phyloP scores from a whole-genome alignment of 179 eudicot genomes.

The Silene noctiflora region DNA sequence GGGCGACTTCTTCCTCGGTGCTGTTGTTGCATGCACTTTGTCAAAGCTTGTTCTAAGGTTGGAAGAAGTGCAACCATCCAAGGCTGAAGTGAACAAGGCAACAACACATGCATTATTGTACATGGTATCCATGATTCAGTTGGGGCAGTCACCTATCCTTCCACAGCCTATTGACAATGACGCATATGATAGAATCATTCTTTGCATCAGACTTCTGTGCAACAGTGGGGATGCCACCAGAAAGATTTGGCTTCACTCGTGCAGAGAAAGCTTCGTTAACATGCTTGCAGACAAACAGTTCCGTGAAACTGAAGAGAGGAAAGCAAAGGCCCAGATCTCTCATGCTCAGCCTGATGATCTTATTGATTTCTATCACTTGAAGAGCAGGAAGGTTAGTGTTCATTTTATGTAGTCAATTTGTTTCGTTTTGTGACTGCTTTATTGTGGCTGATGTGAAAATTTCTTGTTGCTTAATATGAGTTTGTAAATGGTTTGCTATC shows the following conservation, averaged over 20 bases:
- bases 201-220: constrained; percentile 79
- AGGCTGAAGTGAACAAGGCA: constrained; percentile 67
- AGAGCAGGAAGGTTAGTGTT: constrained; percentile 80
- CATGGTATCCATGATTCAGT: constrained; percentile 69
- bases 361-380: constrained; percentile 92
- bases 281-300: constrained; percentile 96
- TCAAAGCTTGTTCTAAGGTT: constrained; percentile 67
- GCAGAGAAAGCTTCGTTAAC: constrained; percentile 86
- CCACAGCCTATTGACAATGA: constrained; percentile 76
- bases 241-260: constrained; percentile 86
- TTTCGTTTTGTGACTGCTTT: neutral
- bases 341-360: constrained; percentile 97
- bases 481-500: neutral
- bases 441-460: neutral
- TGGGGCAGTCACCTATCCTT: constrained; percentile 70
- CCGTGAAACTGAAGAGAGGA: constrained; percentile 87
- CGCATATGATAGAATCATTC: constrained; percentile 62
- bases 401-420: neutral
- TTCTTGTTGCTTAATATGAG: neutral
- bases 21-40: constrained; percentile 70
- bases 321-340: constrained; percentile 81
- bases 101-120: constrained; percentile 47
- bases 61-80: constrained; percentile 71
- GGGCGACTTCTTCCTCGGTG: constrained; percentile 74
- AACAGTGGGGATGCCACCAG: constrained; percentile 63